Base-by-base conservation (phyloP, 345 rosid genomes). In the Camelina sativa region DNA sequence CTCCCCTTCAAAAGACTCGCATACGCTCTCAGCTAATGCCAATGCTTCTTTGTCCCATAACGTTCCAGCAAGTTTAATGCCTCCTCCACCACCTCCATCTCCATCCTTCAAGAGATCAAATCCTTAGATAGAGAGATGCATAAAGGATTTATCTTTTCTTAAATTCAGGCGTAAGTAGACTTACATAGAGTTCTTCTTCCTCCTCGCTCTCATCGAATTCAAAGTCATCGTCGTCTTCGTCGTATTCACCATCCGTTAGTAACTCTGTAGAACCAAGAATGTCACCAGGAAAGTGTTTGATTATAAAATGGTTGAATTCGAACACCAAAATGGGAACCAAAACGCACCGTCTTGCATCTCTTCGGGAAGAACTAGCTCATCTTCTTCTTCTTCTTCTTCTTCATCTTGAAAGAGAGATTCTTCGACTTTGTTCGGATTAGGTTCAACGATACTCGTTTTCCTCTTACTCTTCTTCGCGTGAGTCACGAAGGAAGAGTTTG, bases 21-120 rank as follows among this genome's bases (percentile, higher is more conserved):
- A 84, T 15, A 83, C 91, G 69, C 80, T 77, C 69, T 87, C 86
- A 20, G 91, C 93, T 76, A 89, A 77, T 6, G 81, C 35, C 22
- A 94, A 78, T 52, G 91, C 97, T 82, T 88, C 87, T 77, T 89
- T 87, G 48, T 94, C 98, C 97, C 97, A 88, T 86, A 85, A 71
- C 54, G 93, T 87, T 62, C 98, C 96, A 10, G 91, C 91, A 10
- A 91, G 85, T 34, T 88, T 80, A 56, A 91, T 80, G 43, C 98
- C 95, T 66, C 97, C 97, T 78, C 98, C 97, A 17, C 84, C 93
- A 47, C 79, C 82, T 63, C 97, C 98, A 84, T 94, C 96, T 67
- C 96, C 97, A 56, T 64, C 87, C 98, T 94, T 4, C 67, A 75
- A 4, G 68, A 16, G 50, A 66, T 65, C 23, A 11, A 28, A 47